Conservation (phyloP, 345 rosid genomes). For the Turnera subulata region DNA sequence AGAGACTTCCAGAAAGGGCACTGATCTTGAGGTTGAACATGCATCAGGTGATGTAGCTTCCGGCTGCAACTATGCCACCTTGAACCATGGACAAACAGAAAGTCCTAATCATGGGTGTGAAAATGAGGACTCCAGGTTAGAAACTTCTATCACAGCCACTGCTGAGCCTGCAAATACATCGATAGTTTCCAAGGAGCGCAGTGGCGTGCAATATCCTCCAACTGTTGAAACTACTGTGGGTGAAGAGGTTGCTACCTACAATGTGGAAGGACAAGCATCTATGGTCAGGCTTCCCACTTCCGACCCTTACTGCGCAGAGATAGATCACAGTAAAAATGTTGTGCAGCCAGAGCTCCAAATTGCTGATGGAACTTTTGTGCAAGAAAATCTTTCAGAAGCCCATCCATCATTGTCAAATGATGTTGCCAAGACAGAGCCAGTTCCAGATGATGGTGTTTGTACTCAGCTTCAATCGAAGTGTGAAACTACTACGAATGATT, state of each 20-base stretch:
- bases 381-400: conserved; percentile 3
- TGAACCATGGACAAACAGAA: conserved; percentile 7
- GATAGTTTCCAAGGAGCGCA: conserved; percentile 10
- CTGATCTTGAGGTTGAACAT: conserved; percentile 12
- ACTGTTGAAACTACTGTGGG: conserved; percentile 7
- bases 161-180: conserved; percentile 8
- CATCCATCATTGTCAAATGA: conserved; percentile 7
- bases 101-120: conserved; percentile 8
- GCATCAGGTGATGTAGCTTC: conserved; percentile 11
- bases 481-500: conserved; percentile 7
- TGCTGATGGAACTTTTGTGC: background rate
- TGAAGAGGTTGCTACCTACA: conserved; percentile 11
- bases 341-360: conserved; percentile 1
- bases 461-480: conserved; percentile 6
- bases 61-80: background rate
- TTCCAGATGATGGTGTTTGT: conserved; percentile 11
- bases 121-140: conserved; percentile 7
- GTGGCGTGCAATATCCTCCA: conserved; percentile 9
- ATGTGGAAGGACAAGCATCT: conserved; percentile 1
- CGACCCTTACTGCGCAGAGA: conserved; percentile 6
- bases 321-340: conserved; percentile 1
- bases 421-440: conserved; percentile 12
- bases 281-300: background rate
- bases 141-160: conserved; percentile 3
- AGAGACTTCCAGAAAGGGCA: conserved; percentile 1